Percentiles rank a stretch among this genome's conserved stretches.
Evolutionary conservation across 257 asterid genomes (phyloP).

Genomic region (Nicotiana paniculata): DNA sequence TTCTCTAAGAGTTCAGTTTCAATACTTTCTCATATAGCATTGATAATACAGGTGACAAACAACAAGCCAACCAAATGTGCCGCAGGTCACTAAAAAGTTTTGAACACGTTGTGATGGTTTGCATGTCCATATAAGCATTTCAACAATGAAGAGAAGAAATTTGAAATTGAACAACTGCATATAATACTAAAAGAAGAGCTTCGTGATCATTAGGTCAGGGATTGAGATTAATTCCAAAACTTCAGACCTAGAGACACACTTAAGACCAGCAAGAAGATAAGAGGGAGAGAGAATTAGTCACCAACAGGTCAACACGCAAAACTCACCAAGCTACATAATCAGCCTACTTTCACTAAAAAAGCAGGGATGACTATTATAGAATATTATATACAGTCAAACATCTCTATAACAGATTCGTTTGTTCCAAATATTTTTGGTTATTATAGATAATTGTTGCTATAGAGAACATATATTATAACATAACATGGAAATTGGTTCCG

Average conservation of each 20-base stretch:
- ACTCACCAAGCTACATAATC: not conserved
- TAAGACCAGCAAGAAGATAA: not conserved
- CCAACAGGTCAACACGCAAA: not conserved
- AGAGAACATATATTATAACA: too few species aligned
- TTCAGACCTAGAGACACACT: not conserved
- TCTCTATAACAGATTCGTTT: too few species aligned
- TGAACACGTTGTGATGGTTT: not conserved
- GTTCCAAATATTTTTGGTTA: too few species aligned
- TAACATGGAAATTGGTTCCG: too few species aligned
- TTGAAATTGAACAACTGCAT: not conserved
- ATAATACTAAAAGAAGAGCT: not conserved
- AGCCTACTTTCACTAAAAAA: not conserved
- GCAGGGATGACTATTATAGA: not conserved
- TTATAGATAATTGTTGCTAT: too few species aligned
- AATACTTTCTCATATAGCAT: not conserved
- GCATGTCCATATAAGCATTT: not conserved
- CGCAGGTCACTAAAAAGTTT: not conserved
- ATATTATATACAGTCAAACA: not conserved
- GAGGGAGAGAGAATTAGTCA: not conserved
- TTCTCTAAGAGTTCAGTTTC: not conserved
- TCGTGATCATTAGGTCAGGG: not conserved
- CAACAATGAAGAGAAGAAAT: not conserved
- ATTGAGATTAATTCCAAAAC: not conserved
- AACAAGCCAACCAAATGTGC: not conserved
- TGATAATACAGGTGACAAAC: not conserved